These are phyloP conservation scores for Solanum hybrid DNA, from an alignment of 305 asterid species.

Conservation along the genomic window DNA sequence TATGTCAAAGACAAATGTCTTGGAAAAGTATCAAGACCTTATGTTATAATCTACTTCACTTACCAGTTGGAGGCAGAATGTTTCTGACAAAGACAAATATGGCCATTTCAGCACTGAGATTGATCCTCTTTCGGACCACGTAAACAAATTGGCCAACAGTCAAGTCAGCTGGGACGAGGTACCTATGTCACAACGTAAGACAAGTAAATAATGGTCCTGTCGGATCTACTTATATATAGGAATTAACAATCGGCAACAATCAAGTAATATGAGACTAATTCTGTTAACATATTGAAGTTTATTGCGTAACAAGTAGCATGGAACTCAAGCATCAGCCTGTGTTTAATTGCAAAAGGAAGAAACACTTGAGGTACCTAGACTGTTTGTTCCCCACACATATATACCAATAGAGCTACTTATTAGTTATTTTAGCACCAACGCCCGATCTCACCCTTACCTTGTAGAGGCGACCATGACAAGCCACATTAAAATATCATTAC, in stretches of 20 bases:
- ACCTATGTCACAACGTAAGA: slow-evolving; percentile 7
- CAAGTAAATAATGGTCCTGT: neutral
- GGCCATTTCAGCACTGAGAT: slow-evolving; percentile 25
- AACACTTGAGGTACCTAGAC: neutral
- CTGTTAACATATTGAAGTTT: neutral
- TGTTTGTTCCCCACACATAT: neutral
- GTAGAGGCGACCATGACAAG: too few relatives aligned
- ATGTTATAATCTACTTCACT: neutral
- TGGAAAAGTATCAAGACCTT: neutral
- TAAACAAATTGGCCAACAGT: slow-evolving; percentile 33
- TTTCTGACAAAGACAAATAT: slow-evolving; percentile 24
- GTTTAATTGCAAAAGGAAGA: neutral
- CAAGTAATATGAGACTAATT: neutral
- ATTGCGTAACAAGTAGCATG: neutral
- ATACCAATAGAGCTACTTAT: neutral
- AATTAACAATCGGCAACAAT: neutral
- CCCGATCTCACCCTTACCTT: too few relatives aligned
- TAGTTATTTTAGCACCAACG: neutral
- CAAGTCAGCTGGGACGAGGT: slow-evolving; percentile 28
- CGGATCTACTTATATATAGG: neutral
- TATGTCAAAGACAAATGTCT: neutral
- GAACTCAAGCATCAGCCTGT: neutral
- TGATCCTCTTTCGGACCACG: slow-evolving; percentile 30
- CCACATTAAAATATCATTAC: too few relatives aligned
- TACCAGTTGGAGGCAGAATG: slow-evolving; percentile 29